Evolutionary conservation across 306 rosid genomes (phyloP).

Genomic region (Crataegus laevigata): DNA sequence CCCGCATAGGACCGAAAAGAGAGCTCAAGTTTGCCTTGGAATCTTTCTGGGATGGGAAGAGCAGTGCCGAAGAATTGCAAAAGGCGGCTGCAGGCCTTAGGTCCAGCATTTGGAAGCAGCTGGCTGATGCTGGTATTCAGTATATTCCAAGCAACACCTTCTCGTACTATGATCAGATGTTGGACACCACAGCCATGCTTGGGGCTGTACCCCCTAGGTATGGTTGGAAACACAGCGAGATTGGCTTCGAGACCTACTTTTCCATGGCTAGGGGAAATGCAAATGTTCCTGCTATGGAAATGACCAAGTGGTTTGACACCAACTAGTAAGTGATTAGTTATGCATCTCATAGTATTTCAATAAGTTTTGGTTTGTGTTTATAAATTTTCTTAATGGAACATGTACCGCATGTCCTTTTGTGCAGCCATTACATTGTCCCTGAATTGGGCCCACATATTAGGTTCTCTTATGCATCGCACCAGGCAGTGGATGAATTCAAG

Average conservation of each 20-base stretch:
- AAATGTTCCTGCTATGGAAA: slow-evolving; percentile 73
- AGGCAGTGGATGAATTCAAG: slow-evolving; percentile 72
- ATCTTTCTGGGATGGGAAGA: slow-evolving; percentile 89
- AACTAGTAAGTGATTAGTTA: slow-evolving; percentile 44
- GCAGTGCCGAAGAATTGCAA: slow-evolving; percentile 50
- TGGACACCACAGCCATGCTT: slow-evolving; percentile 79
- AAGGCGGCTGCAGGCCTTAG: slow-evolving; percentile 57
- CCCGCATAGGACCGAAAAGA: slow-evolving; percentile 89
- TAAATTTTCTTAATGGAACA: background rate
- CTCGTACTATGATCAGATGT: slow-evolving; percentile 78
- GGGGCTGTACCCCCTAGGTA: slow-evolving; percentile 84
- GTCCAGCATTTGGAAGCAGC: slow-evolving; percentile 73
- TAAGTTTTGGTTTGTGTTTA: slow-evolving; percentile 3
- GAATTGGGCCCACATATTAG: slow-evolving; percentile 74
- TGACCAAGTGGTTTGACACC: slow-evolving; percentile 92
- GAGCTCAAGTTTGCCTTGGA: slow-evolving; percentile 72
- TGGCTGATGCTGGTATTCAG: slow-evolving; percentile 60
- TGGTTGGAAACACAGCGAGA: slow-evolving; percentile 61
- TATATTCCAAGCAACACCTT: slow-evolving; percentile 80
- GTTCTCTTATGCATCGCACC: slow-evolving; percentile 76
- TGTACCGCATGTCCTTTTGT: background rate
- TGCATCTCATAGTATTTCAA: background rate
- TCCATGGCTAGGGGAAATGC: slow-evolving; percentile 91
- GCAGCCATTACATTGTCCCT: slow-evolving; percentile 87
- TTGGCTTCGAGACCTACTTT: slow-evolving; percentile 65